Base-by-base conservation (phyloP, 345 rosid species). In the Citrus unshiu region DNA sequence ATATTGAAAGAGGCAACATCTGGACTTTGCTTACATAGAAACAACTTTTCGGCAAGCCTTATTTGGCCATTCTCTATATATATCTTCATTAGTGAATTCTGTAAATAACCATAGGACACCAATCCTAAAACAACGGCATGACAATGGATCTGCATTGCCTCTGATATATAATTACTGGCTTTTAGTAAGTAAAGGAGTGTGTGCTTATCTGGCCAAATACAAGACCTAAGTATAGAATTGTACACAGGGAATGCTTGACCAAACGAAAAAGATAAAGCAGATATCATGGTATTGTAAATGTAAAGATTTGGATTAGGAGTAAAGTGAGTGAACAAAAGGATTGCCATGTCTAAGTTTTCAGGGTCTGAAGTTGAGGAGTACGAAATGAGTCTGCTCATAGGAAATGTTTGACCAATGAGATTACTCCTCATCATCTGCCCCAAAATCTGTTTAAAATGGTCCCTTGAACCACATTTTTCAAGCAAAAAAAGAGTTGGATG, bases 301-400 rank as follows among this genome's bases (percentile, higher is more conserved):
- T 76, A 88, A 29, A 82, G 76, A 32, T 90, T 90, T 2, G 88
- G 89, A n/a, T 59, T 69, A 49, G 90, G 90, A 34, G 89, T 88
- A 51, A 80, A 88, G 30, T 86, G 25, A 68, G 63, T 74, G 76
- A 88, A 85, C 34, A 90, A 85, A 74, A 78, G 83, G 63, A 82
- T 59, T 0, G 88, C 89, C 49, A 86, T 32, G 79, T 88, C 91
- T 49, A 83, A 9, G 40, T 84, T 87, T 61, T 82, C 87, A 25
- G 91, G 91, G 80, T 79, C 64, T 35, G 91, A 85, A 37, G 87
- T 64, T 22, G 91, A 87, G 12, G 91, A 84, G 84, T 82, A 86
- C 1, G 79, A 81, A 72, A 90, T 79, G 68, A 90, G 88, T 69
- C 91, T 83, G 67, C 93, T 90, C 93, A 90, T 90, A 0, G 91